Base-by-base conservation (phyloP, 208 protist species). In the Leishmania turanica region DNA sequence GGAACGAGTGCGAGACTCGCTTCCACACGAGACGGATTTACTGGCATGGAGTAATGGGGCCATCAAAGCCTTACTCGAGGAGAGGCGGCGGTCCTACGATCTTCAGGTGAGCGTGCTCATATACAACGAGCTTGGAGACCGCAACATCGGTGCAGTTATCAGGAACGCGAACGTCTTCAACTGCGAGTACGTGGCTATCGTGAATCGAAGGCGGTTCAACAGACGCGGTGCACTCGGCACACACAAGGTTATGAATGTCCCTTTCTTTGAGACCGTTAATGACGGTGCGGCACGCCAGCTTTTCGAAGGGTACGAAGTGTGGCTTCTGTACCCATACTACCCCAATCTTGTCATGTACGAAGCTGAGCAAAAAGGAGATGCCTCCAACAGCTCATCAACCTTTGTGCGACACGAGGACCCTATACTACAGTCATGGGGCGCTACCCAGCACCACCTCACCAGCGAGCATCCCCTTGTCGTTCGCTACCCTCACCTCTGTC, bases 151-250 rank as follows among this genome's bases (percentile, higher is more conserved):
- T 34, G 94, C 94, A 0, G 87, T 95, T 9, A 91, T 96, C 77
- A 84, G 94, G 11, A 97, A 97, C 81, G 92, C 91, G 9, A 96
- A 97, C 62, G 94, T 75, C 1, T 97, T 92, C 72, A 97, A 97
- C 65, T 95, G 89, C 70, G 94, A 95, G 42, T 42, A 85, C 66
- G 78, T 96, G 45, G 82, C 90, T 60, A 80, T 97, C 3, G 62
- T 97, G 15, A 90, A 94, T 56, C 89, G 94, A 15, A 73, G 84
- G 4, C 91, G 92, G 49, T 96, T 94, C 79, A 97, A 90, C 66
- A 75, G 89, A 6, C 88, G 94, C 49, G 94, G 94, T 8, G 90
- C 94, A 11, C 71, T 97, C 19, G 94, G 94, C 5, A 95, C 91
- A 27, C 87, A 97, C 15, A 84, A 96, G 45, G 47, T 95, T 11